Evolutionary conservation across 2,329 filamentous ascomycete species (phyloP), one percentile per base, ranked within the genome.

Genomic region (Mariannaea sp.): DNA sequence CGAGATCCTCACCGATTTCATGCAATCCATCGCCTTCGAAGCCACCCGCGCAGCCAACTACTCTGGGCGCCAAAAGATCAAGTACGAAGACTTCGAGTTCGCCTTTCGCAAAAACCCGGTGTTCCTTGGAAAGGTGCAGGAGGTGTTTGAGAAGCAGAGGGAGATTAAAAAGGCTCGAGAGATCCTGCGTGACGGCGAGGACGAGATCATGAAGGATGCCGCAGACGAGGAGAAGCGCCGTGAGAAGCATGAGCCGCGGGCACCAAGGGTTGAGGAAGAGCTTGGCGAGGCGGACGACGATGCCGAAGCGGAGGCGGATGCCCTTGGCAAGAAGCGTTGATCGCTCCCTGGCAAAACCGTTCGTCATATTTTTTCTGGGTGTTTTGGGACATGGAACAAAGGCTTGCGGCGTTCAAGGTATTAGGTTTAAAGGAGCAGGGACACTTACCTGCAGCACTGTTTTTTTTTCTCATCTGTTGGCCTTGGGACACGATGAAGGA

Each of bases 71-170:
- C 90, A 96, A 67, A 99, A 99, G 76, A 92, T 99, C 75, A 99
- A 99, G 73, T 90, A 96, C 67, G 93, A 97, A 68, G 94, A 99
- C 73, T 96, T 99, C 76, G 92, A 95, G 68, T 99, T 96, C 73
- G 91, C 92, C 32, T 84, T 97, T 63, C 84, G 94, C 26, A 85
- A 89, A 59, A 95, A 97, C 67, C 87, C 89, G 7, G 79, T 83
- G 54, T 95, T 96, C 70, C 79, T 97, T 36, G 94, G 94, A 42
- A 86, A 93, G 66, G 92, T 97, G 49, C 86, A 90, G 70, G 92
- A 96, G 75, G 84, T 96, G 68, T 82, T 96, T 61, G 88, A 90
- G 73, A 92, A 93, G 79, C 91, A 95, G 64, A 87, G 87, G 69
- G 86, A 92, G 68, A 85, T 97, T 58, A 94, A 94, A 70, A 84